Percentiles rank a stretch among this genome's conserved stretches.
These are phyloP conservation scores for Claviceps pazoutovae DNA, from an alignment of 2,329 filamentous ascomycete species.

Conservation along the genomic window DNA sequence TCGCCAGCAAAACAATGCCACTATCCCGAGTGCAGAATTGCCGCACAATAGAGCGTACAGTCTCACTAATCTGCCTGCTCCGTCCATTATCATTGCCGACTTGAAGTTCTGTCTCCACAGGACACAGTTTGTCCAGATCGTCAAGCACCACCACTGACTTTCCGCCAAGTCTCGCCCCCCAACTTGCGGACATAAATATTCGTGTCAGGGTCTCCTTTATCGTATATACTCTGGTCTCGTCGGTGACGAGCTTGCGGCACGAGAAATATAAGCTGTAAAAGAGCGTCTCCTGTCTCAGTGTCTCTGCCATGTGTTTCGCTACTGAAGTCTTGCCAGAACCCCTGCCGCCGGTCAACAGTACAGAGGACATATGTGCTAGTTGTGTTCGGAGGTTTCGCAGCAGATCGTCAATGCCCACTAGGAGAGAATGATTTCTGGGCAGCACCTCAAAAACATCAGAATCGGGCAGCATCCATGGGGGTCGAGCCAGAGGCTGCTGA, in stretches of 20 bases:
- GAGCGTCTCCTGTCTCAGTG: slow-evolving; percentile 55
- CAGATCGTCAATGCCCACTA: slow-evolving; percentile 76
- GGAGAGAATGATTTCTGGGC: slow-evolving; percentile 39
- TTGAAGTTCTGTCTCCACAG: slow-evolving; percentile 85
- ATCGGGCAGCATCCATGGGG: slow-evolving; percentile 35
- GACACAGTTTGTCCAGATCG: slow-evolving; percentile 85
- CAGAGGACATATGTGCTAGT: slow-evolving; percentile 73
- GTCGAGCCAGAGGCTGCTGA: slow-evolving; percentile 56
- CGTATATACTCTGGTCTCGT: slow-evolving; percentile 77
- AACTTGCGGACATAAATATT: slow-evolving; percentile 77
- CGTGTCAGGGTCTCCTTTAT: slow-evolving; percentile 81
- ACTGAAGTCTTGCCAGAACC: slow-evolving; percentile 83
- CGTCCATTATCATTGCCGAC: slow-evolving; percentile 87
- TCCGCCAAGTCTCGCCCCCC: slow-evolving; percentile 79
- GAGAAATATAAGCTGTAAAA: slow-evolving; percentile 79
- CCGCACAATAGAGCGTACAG: slow-evolving; percentile 66
- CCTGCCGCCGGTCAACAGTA: slow-evolving; percentile 75
- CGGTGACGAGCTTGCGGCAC: slow-evolving; percentile 75
- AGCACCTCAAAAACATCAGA: slow-evolving; percentile 36
- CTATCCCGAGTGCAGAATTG: slow-evolving; percentile 72
- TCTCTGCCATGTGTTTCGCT: slow-evolving; percentile 60
- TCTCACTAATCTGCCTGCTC: slow-evolving; percentile 83
- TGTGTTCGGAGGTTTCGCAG: slow-evolving; percentile 61
- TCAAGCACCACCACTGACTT: slow-evolving; percentile 77
- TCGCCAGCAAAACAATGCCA: slow-evolving; percentile 75